Percentiles rank a stretch among this genome's conserved stretches.
These are phyloP conservation scores for Aspergillus ostianus DNA, from an alignment of 495 filamentous ascomycete genomes.

Conservation along the genomic window DNA sequence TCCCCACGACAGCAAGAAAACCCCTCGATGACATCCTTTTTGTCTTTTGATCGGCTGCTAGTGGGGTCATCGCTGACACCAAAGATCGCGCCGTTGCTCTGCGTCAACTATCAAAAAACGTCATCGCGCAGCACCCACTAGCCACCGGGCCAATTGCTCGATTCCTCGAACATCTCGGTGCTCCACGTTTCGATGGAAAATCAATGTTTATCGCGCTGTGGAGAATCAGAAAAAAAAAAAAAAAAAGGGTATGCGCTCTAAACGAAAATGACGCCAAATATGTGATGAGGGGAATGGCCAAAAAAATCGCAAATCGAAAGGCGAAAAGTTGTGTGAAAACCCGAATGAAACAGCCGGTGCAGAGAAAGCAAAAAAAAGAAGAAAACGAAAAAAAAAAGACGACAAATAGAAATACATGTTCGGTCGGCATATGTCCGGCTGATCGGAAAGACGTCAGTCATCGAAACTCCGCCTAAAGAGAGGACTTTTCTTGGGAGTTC, in stretches of 20 bases:
- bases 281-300: background rate
- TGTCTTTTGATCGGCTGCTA: too few relatives aligned
- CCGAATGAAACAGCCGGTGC: background rate
- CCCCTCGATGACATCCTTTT: background rate
- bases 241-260: background rate
- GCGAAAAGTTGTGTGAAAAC: background rate
- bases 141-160: background rate
- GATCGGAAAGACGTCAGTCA: background rate
- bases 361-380: constrained; percentile 3
- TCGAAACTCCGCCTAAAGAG: background rate
- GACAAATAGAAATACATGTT: background rate
- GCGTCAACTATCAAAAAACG: background rate
- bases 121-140: background rate
- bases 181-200: background rate
- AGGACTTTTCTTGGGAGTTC: constrained; percentile 11
- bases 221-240: background rate
- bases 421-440: background rate
- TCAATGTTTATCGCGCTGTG: background rate
- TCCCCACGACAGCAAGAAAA: background rate
- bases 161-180: background rate
- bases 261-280: background rate
- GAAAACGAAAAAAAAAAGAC: constrained; percentile 3
- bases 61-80: background rate
- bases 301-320: background rate
- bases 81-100: background rate